Percentiles rank a stretch among this genome's conserved stretches.
Evolutionary conservation across 139 green algal species (phyloP).

Genomic region (Astrephomene gubernaculifera): DNA sequence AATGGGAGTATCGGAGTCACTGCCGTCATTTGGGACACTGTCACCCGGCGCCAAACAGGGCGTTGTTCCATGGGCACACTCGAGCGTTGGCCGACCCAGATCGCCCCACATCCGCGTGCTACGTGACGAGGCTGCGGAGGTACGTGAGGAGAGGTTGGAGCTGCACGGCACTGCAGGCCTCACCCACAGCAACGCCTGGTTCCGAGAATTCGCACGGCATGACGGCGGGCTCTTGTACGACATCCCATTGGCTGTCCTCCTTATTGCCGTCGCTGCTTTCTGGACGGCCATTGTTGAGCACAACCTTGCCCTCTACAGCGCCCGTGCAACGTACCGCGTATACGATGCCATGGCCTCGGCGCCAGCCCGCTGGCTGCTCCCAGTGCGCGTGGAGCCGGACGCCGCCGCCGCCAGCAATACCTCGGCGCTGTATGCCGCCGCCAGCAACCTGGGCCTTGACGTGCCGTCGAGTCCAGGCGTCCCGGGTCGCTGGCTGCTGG

Average conservation of each 20-base stretch:
- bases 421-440: neutral
- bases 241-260: slow-evolving; percentile 2
- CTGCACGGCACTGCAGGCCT: neutral
- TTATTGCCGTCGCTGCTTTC: slow-evolving; percentile 25
- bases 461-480: neutral
- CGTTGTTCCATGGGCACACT: neutral
- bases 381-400: neutral
- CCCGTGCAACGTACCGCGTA: slow-evolving; percentile 35
- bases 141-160: neutral
- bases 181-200: slow-evolving; percentile 17
- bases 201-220: slow-evolving; percentile 23
- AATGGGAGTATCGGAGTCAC: no score
- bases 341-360: slow-evolving; percentile 52
- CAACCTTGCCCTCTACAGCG: slow-evolving; percentile 30
- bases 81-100: neutral
- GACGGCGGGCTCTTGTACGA: slow-evolving; percentile 37
- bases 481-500: slow-evolving; percentile 54
- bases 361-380: slow-evolving; percentile 29
- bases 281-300: slow-evolving; percentile 34
- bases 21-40: no score
- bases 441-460: slow-evolving; percentile 1
- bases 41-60: no score
- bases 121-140: neutral
- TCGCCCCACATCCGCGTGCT: neutral
- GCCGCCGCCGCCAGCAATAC: neutral